These are phyloP conservation scores for Elongisporangium senticosum DNA, from an alignment of 352 stramenopile species.

Conservation along the genomic window DNA sequence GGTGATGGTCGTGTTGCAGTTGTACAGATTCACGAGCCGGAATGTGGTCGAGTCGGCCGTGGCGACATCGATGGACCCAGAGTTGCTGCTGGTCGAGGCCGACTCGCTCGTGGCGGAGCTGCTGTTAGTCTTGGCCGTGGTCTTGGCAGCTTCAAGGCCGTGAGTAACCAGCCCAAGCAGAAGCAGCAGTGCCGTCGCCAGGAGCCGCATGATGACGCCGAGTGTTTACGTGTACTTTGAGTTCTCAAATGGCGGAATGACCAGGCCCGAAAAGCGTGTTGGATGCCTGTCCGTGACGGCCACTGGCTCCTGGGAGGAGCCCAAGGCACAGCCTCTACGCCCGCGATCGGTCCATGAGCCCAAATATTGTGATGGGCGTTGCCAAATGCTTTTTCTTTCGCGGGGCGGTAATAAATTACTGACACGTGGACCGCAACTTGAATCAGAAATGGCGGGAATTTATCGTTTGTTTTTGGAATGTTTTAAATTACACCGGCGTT, in stretches of 20 bases:
- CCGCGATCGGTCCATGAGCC: background rate
- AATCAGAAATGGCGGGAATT: too few species aligned
- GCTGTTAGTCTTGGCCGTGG: background rate
- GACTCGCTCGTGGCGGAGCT: background rate
- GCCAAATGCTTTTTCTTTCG: background rate
- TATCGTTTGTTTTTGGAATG: background rate
- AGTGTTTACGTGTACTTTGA: background rate
- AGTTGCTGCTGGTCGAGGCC: background rate
- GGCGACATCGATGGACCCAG: conserved; percentile 5
- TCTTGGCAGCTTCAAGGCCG: background rate
- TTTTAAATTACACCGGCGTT: background rate
- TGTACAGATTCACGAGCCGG: conserved; percentile 36
- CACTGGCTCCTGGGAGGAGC: background rate
- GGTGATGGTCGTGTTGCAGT: conserved; percentile 33
- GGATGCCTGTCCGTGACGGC: background rate
- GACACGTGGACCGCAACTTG: background rate
- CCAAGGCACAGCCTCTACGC: background rate
- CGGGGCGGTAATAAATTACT: background rate
- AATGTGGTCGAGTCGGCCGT: conserved; percentile 35
- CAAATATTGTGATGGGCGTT: background rate
- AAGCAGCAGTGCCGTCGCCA: conserved; percentile 6
- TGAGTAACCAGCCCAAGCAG: conserved; percentile 6
- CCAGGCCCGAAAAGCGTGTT: background rate
- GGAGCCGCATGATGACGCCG: background rate
- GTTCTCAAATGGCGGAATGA: background rate